These are phyloP conservation scores for Rhizopus microsporus DNA, from an alignment of 371 early-diverging fungal species.

Conservation along the genomic window DNA sequence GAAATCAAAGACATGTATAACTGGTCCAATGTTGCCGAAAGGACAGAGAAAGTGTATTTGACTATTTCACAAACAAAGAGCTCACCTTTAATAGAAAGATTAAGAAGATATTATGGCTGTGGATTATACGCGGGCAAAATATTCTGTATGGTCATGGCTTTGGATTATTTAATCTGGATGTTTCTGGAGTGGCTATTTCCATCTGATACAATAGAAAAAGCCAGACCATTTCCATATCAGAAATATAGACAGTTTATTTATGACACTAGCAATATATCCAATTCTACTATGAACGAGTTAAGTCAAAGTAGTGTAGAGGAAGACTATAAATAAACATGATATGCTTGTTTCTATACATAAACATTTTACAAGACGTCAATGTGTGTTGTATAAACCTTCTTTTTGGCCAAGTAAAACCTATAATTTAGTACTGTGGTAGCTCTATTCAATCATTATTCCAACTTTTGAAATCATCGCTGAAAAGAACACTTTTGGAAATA, in stretches of 20 bases:
- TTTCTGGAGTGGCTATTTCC: conserved; percentile 89
- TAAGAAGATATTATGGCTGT: conserved; percentile 85
- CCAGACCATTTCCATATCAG: conserved; percentile 65
- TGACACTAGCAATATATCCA: conserved; percentile 2
- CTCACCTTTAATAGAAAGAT: conserved; percentile 82
- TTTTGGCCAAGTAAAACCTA: too few species aligned
- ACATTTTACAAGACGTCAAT: too few species aligned
- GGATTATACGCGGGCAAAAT: conserved; percentile 93
- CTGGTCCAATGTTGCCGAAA: conserved; percentile 93
- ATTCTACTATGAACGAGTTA: background rate
- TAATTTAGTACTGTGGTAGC: too few species aligned
- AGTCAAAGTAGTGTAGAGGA: background rate
- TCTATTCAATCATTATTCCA: too few species aligned
- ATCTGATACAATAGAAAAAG: conserved; percentile 67
- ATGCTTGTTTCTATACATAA: background rate
- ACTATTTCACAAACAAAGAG: conserved; percentile 62
- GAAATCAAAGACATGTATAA: conserved; percentile 92
- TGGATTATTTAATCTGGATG: conserved; percentile 81
- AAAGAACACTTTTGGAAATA: too few species aligned
- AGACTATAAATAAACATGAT: background rate
- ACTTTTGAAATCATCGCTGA: too few species aligned
- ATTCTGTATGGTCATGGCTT: conserved; percentile 85
- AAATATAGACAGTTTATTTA: conserved; percentile 46
- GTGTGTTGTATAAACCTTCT: too few species aligned
- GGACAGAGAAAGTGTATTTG: conserved; percentile 88